A percentile compares a stretch with the other conserved stretches of the same genome.
Evolutionary conservation across 371 early-diverging fungal species (phyloP).

Genomic region (Rhizomucor miehei): DNA sequence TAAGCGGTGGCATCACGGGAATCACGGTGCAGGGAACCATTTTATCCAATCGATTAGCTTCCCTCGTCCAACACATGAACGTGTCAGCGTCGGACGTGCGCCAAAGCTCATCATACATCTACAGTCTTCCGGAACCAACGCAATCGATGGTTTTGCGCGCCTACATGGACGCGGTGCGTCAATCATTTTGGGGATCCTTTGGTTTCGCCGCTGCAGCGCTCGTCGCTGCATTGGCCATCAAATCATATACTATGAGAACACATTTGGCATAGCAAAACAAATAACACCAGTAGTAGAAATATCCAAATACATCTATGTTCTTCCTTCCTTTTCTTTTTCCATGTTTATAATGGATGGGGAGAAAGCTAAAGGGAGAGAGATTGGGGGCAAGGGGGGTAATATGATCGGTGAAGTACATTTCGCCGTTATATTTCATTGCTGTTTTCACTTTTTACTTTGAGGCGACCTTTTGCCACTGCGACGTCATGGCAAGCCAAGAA

Average conservation of each 20-base stretch:
- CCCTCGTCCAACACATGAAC: slow-evolving; percentile 10
- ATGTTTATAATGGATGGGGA: too few relatives aligned
- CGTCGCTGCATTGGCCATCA: slow-evolving; percentile 23
- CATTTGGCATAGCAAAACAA: slow-evolving; percentile 4
- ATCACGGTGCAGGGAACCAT: slow-evolving; percentile 35
- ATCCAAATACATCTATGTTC: too few relatives aligned
- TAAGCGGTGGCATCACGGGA: slow-evolving; percentile 43
- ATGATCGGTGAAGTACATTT: too few relatives aligned
- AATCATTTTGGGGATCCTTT: slow-evolving; percentile 33
- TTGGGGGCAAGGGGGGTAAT: too few relatives aligned
- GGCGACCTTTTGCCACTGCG: slow-evolving; percentile 36
- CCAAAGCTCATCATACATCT: slow-evolving; percentile 28
- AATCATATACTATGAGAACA: slow-evolving; percentile 30
- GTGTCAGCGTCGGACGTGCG: slow-evolving; percentile 26
- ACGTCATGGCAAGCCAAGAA: slow-evolving; percentile 30
- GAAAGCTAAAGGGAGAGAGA: too few relatives aligned
- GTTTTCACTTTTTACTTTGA: too few relatives aligned
- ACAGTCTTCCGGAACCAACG: slow-evolving; percentile 24
- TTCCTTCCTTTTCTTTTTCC: too few relatives aligned
- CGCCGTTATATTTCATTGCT: too few relatives aligned
- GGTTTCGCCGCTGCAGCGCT: slow-evolving; percentile 31
- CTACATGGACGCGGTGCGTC: slow-evolving; percentile 30
- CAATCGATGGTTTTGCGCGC: slow-evolving; percentile 21
- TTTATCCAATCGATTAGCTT: slow-evolving; percentile 24
- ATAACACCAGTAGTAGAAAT: too few relatives aligned